A percentile compares a stretch with the other conserved stretches of the same genome.
phyloP scores from a whole-genome alignment of 1,284 basidiomycete genomes.

The Mycena sp. region DNA sequence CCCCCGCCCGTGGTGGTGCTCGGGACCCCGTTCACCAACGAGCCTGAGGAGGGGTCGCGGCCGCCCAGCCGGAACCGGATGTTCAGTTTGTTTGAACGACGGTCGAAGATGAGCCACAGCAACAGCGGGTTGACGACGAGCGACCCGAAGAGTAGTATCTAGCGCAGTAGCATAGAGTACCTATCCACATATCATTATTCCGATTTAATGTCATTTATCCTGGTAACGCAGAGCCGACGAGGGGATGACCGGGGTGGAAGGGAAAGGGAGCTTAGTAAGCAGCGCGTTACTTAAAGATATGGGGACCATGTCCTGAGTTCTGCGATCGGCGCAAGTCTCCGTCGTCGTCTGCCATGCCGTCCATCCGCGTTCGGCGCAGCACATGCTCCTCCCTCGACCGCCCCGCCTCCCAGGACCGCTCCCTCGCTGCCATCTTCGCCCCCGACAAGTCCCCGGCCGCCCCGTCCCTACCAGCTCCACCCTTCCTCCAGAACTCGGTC shows the following conservation, averaged over 20 bases:
- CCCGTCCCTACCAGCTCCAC: slow-evolving; percentile 9
- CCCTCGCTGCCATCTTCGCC: slow-evolving; percentile 25
- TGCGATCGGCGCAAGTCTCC: too few relatives aligned
- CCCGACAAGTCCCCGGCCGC: slow-evolving; percentile 7
- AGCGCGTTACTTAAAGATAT: background rate
- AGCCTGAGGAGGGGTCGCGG: slow-evolving; percentile 14
- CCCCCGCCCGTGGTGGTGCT: background rate
- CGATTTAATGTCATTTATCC: too few relatives aligned
- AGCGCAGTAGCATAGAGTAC: background rate
- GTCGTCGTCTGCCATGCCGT: too few relatives aligned
- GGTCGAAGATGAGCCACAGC: slow-evolving; percentile 12
- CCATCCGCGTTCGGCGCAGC: slow-evolving; percentile 61
- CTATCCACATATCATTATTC: background rate
- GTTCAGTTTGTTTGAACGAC: slow-evolving; percentile 20
- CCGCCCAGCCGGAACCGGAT: slow-evolving; percentile 25
- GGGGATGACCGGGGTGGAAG: too few relatives aligned
- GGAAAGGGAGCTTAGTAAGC: too few relatives aligned
- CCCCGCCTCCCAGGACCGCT: slow-evolving; percentile 12
- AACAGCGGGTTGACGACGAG: slow-evolving; percentile 14
- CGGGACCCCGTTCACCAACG: slow-evolving; percentile 13
- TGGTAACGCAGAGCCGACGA: too few relatives aligned
- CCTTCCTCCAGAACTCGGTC: slow-evolving; percentile 13
- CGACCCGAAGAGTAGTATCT: slow-evolving; percentile 12
- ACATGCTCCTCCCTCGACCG: slow-evolving; percentile 52
- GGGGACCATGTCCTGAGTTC: background rate